Conservation (phyloP, 2,329 filamentous ascomycete genomes). For the Clarireedia sp. region DNA sequence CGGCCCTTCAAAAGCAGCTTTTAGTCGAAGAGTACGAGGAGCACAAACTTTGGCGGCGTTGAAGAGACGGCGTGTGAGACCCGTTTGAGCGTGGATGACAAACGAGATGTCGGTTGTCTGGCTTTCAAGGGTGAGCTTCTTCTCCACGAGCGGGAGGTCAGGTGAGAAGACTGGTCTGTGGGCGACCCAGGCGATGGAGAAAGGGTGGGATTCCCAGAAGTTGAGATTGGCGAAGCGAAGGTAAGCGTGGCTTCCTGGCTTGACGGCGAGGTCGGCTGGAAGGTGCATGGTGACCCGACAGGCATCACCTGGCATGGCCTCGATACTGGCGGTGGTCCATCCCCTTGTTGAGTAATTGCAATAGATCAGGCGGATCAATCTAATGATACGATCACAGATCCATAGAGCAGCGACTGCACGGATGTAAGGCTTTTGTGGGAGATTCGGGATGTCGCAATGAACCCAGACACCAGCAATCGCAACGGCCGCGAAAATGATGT, state of each 20-base stretch:
- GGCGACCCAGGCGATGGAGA: slow-evolving; percentile 69
- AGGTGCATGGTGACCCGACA: slow-evolving; percentile 63
- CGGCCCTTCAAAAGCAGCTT: slow-evolving; percentile 77
- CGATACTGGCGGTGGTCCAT: slow-evolving; percentile 57
- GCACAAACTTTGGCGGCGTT: slow-evolving; percentile 48
- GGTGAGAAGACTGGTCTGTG: slow-evolving; percentile 36
- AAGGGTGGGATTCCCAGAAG: slow-evolving; percentile 68
- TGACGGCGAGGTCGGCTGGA: slow-evolving; percentile 56
- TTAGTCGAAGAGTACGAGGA: slow-evolving; percentile 12
- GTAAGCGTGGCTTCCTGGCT: slow-evolving; percentile 68
- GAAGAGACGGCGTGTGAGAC: slow-evolving; percentile 78
- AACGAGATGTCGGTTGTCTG: slow-evolving; percentile 56
- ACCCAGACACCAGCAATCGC: slow-evolving; percentile 67
- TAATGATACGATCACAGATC: slow-evolving; percentile 60
- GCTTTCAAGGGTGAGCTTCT: slow-evolving; percentile 12
- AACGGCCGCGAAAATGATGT: slow-evolving; percentile 67
- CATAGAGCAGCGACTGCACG: slow-evolving; percentile 69
- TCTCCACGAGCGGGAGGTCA: slow-evolving; percentile 32
- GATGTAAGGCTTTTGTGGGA: slow-evolving; percentile 66
- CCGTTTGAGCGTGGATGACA: slow-evolving; percentile 78
- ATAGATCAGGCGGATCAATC: slow-evolving; percentile 56
- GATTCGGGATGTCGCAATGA: slow-evolving; percentile 61
- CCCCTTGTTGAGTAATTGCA: slow-evolving; percentile 48
- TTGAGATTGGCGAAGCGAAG: slow-evolving; percentile 60
- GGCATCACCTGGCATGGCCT: slow-evolving; percentile 61